Evolutionary conservation across 2,329 filamentous ascomycete genomes (phyloP).

Genomic region (Fusarium dimerum): DNA sequence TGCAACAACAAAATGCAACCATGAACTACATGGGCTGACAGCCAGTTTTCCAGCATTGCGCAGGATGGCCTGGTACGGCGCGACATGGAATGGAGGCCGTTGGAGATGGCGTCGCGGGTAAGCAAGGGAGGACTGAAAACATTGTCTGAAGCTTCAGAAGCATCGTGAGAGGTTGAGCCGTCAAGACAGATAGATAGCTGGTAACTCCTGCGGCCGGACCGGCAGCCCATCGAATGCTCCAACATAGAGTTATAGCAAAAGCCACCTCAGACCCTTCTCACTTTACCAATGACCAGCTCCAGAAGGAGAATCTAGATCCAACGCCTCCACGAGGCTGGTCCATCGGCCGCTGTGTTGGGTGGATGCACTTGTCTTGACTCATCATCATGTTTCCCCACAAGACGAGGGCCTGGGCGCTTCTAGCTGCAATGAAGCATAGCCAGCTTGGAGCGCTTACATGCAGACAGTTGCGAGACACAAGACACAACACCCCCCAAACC

Average conservation of each 20-base stretch:
- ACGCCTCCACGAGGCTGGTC: conserved; percentile 12
- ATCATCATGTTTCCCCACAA: conserved; percentile 22
- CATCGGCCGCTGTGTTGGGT: conserved; percentile 10
- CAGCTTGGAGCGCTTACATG: conserved; percentile 25
- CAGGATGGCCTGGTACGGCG: background rate
- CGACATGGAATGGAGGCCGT: background rate
- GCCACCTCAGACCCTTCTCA: conserved; percentile 10
- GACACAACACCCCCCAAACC: conserved; percentile 15
- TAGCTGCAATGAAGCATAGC: conserved; percentile 22
- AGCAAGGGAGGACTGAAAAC: conserved; percentile 4
- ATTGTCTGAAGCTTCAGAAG: conserved; percentile 13
- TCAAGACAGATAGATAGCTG: conserved; percentile 18
- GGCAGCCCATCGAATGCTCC: conserved; percentile 2
- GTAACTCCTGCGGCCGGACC: conserved; percentile 19
- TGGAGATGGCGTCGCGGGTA: background rate
- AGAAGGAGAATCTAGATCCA: conserved; percentile 18
- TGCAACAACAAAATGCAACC: conserved; percentile 6
- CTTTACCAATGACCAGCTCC: conserved; percentile 9
- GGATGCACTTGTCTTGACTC: conserved; percentile 22
- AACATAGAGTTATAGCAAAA: conserved; percentile 7
- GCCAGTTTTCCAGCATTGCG: conserved; percentile 4
- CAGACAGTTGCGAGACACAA: conserved; percentile 21
- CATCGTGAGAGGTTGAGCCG: conserved; percentile 13
- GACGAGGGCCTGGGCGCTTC: conserved; percentile 17
- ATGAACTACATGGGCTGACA: conserved; percentile 16